Base-by-base conservation (phyloP, 129 eudicot species). In the Lactuca saligna region DNA sequence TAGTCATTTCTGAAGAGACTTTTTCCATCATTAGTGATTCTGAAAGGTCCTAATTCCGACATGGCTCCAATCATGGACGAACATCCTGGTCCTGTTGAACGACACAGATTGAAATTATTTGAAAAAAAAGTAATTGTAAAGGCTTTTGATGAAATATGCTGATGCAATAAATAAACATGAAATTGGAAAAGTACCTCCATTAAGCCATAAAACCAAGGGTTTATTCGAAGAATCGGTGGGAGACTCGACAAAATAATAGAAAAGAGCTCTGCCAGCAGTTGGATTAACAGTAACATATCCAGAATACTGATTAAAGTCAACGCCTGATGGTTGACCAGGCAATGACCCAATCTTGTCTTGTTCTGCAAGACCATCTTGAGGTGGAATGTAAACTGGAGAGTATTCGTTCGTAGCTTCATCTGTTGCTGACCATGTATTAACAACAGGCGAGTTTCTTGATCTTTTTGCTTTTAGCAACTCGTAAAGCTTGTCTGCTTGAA, bases 1-100 rank as follows among this genome's bases (percentile, higher is more conserved):
- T 71, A 84, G 20, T 66, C 25, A 55, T 84, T 81, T 29, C 8
- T 50, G 17, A 39, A 78, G 9, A 84, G 76, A 14, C 81, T 77
- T 72, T 57, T 34, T 0, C 83, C 83, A 33, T 84, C 83, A 35
- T 72, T 77, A 17, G 70, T 84, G 72, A 84, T 72, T 68, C 86
- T 71, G 33, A 78, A 84, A 3, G 84, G 89, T 42, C 89, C 86
- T 55, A 74, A 39, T 48, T 84, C 89, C 14, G 63, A 37, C 75
- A 84, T 58, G 66, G 83, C 89, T 50, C 84, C 84, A 11, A 71
- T 50, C 57, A 78, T 50, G 39, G 82, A 78, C 20, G 82, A 78
- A 31, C 82, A 78, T 58, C 74, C 78, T 31, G 82, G 78, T 65
- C 73, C 78, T 78, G 69, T 71, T 56, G 16, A 38, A 12, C 3